These are phyloP conservation scores for Globisporangium iwayamae DNA, from an alignment of 352 stramenopile species.

Conservation along the genomic window DNA sequence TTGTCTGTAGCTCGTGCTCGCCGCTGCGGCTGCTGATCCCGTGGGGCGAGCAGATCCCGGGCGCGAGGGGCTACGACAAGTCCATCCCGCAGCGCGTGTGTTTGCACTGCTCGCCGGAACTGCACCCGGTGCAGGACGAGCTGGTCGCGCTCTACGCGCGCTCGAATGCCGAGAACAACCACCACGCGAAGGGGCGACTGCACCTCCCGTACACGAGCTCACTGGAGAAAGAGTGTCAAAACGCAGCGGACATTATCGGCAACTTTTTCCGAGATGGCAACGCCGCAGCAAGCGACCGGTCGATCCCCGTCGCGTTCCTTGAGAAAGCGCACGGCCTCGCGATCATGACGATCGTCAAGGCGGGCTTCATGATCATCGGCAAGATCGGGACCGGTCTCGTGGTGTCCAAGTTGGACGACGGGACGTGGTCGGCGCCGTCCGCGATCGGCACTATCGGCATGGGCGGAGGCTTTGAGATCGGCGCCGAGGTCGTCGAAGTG, in stretches of 20 bases:
- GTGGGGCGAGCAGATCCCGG: constrained; percentile 39
- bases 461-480: constrained; percentile 75
- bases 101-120: constrained; percentile 40
- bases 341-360: constrained; percentile 52
- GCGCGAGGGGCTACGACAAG: constrained; percentile 46
- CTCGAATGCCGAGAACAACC: constrained; percentile 38
- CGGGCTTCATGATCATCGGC: constrained; percentile 48
- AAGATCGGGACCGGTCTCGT: constrained; percentile 75
- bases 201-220: constrained; percentile 53
- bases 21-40: constrained; percentile 55
- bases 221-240: constrained; percentile 55
- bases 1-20: constrained; percentile 57
- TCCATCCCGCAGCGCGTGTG: constrained; percentile 58
- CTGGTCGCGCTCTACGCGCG: constrained; percentile 41
- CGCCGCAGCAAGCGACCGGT: constrained; percentile 35
- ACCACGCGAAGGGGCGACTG: constrained; percentile 35
- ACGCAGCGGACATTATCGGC: constrained; percentile 39
- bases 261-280: constrained; percentile 31
- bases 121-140: constrained; percentile 47
- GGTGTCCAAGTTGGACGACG: constrained; percentile 59
- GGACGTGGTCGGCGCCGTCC: constrained; percentile 44
- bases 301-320: constrained; percentile 43
- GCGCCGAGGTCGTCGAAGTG: constrained; percentile 88
- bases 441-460: constrained; percentile 72
- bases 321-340: constrained; percentile 50